Base-by-base conservation (phyloP, 345 rosid genomes). In the Dimocarpus longan region DNA sequence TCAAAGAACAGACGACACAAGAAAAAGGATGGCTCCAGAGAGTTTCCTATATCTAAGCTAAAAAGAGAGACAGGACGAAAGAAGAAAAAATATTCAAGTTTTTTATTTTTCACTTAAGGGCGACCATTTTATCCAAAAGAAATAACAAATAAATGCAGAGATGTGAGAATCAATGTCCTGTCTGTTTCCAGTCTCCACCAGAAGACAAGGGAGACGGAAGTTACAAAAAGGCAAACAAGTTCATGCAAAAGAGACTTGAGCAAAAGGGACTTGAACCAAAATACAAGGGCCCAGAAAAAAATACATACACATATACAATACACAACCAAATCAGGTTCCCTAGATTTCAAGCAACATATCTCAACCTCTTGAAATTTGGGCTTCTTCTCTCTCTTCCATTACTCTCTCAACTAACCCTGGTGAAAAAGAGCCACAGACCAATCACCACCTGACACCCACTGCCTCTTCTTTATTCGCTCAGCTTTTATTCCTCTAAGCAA, bases 321-420 rank as follows among this genome's bases (percentile, higher is more conserved):
- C 68, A 78, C 2, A 54, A 44, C 22, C 71, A 39, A 82, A 74
- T 62, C 64, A 71, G 18, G 40, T 87, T 84, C 81, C 95, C 87
- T 85, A 64, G 85, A 86, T 69, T 79, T 37, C 74, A 84, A 88
- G 91, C 71, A 87, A 91, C 76, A 78, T 52, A 86, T 87, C 71
- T 80, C 72, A 79, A 76, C 89, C 89, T 87, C 87, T 81, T 62
- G 83, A 79, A 82, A 81, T 32, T 15, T 75, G 68, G 28, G 15
- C 63, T 75, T n/a, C n/a, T 59, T 73, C 73, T 82, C 65, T 78
- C 73, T 82, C 79, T 82, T 74, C 79, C 73, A 74, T 85, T 78
- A 82, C 76, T 81, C 65, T 80, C 77, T 83, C 81, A 86, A 84
- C 88, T 40, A 82, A 83, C 80, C 39, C 68, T 70, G 76, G 71